A percentile compares a stretch with the other conserved stretches of the same genome.
Conservation (phyloP, 108 stramenopile species). For the Mediolabrus comicus region DNA sequence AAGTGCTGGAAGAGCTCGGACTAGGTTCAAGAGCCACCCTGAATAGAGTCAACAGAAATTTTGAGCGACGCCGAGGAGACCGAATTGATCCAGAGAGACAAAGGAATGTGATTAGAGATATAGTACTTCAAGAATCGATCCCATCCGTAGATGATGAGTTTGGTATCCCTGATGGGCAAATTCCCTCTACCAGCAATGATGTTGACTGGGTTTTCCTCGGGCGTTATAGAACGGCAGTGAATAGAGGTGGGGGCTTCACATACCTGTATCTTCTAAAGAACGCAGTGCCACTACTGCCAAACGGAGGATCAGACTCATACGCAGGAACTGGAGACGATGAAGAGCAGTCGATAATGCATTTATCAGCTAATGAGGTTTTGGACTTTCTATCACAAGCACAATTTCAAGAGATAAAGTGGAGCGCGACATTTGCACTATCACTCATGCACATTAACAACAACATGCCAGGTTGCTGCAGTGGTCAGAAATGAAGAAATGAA, state of each 20-base stretch:
- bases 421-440: conserved; percentile 57
- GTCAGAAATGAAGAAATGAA: not conserved
- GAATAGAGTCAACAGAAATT: not conserved
- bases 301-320: conserved; percentile 34
- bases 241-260: conserved; percentile 63
- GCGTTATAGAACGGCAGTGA: conserved; percentile 56
- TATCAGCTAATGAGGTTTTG: conserved; percentile 30
- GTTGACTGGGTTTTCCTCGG: conserved; percentile 59
- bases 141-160: conserved; percentile 14
- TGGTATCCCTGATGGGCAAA: conserved; percentile 9
- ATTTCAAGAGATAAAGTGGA: conserved; percentile 74
- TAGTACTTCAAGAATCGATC: not conserved
- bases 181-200: conserved; percentile 17
- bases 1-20: conserved; percentile 64
- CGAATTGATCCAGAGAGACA: not conserved
- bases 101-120: not conserved
- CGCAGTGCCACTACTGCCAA: conserved; percentile 44
- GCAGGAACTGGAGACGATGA: conserved; percentile 50
- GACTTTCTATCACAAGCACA: conserved; percentile 39
- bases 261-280: conserved; percentile 57
- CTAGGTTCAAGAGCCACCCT: conserved; percentile 33
- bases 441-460: conserved; percentile 41
- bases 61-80: not conserved
- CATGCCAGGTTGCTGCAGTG: conserved; percentile 21
- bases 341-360: conserved; percentile 37